Evolutionary conservation across 2,329 filamentous ascomycete species (phyloP), one percentile per base, ranked within the genome.

Genomic region (Thielaviopsis euricoi): DNA sequence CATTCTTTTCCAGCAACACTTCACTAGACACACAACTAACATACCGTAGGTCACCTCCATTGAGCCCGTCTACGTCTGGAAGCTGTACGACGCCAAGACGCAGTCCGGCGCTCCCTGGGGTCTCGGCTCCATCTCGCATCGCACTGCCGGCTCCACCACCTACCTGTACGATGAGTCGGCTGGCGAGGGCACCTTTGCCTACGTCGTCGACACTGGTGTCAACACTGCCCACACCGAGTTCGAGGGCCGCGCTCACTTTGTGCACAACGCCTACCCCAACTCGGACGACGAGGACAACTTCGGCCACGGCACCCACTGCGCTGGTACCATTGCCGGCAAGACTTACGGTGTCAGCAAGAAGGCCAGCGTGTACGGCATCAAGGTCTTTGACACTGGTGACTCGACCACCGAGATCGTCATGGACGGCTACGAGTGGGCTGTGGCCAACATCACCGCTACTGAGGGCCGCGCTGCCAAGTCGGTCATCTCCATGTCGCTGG

Each of bases 341-440:
- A 96, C 95, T 78, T 97, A 95, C 70, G 93, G 93, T 81, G 91
- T 98, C 63, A 90, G 93, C 71, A 98, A 98, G 85, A 96, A 97
- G 82, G 93, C 93, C 69, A 83, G 88, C 66, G 78, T 98, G 71
- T 51, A 54, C 37, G 51, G 56, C 33, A 51, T 58, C 56, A 58
- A 54, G 65, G 73, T 77, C 22, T 70, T 76, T 21, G 64, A 70
- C 53, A 59, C 21, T 2, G 55, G 55, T 19, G 13, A 60, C 25
- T 51, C 55, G 23, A 60, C 60, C 49, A 61, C 58, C 19, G 58
- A 60, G 55, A 58, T 66, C 15, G 66, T 67, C 43, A 63, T 68
- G 21, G 64, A 67, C 7, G 70, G 69, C 46, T 70, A 65, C 62
- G 67, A 71, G 63, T 74, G 68, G 67, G 74, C 75, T 25, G 71